Base-by-base conservation (phyloP, 1,139 yeast genomes). In the Saccharomyces hybrid region DNA sequence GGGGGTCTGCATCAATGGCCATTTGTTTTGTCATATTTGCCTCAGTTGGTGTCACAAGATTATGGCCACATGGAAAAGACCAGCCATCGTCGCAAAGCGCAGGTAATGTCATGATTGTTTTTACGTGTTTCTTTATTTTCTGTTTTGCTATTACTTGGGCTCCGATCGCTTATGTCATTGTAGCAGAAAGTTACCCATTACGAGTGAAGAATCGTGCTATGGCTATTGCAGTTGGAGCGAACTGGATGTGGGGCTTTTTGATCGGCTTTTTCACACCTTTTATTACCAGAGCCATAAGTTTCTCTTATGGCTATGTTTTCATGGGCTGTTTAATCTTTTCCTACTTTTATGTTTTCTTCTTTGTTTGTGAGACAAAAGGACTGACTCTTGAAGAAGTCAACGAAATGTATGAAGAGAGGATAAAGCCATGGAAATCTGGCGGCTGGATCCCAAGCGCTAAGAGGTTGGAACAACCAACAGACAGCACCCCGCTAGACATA, bases 221-320 rank as follows among this genome's bases (percentile, higher is more conserved):
- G 82, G 82, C 87, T 58, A 73, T 86, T 59, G 85, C 89, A 51
- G 76, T 81, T 41, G 84, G 84, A 54, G 78, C 84, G 52, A 84
- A 84, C 74, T 86, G 90, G 90, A 57, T 82, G 52, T 82, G 83
- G 82, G 87, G 87, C 66, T 85, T 85, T 79, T 76, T 82, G 61
- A 83, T 84, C 68, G 80, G 86, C 5, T 82, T 84, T 76, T 82
- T 82, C 74, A 83, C 57, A 4, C 59, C 57, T 16, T 56, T 55
- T 44, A 55, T 55, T 27, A 54, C 58, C 6, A 50, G 54, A 19
- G 57, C 58, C 74, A 56, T 61, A 52, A 57, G 57, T 50, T 57
- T 66, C 47, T 54, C 56, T 74, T 84, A 82, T 67, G 89, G 90
- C 60, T 84, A 80, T 64, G 88, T 84, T 52, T 86, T 86, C 74